Conservation (phyloP, 345 rosid genomes). For the Chamaenerion angustifolium region DNA sequence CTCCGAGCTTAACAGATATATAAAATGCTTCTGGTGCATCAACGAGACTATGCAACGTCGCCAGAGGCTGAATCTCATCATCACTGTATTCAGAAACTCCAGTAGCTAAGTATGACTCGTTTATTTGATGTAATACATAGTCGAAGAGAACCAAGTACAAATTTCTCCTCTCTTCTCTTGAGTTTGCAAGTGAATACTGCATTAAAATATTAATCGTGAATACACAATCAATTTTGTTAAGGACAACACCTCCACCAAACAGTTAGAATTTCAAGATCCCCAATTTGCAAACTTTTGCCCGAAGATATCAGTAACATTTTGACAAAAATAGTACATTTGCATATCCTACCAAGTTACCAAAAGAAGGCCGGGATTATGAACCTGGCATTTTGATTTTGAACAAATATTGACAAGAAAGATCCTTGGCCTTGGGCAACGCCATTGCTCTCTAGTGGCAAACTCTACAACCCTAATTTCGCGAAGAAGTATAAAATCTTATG, state of each 20-base stretch:
- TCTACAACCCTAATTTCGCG: too few species aligned
- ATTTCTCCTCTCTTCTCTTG: slow-evolving; percentile 84
- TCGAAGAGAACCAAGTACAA: slow-evolving; percentile 79
- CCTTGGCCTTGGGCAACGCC: too few species aligned
- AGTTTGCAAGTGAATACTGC: slow-evolving; percentile 85
- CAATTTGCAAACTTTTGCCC: too few species aligned
- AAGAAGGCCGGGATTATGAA: too few species aligned
- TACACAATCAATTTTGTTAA: neutral
- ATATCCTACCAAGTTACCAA: too few species aligned
- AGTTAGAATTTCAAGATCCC: neutral
- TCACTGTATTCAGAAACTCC: slow-evolving; percentile 76
- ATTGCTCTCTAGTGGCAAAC: too few species aligned
- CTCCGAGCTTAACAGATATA: slow-evolving; percentile 88
- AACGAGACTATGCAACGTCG: slow-evolving; percentile 63
- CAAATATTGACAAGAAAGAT: too few species aligned
- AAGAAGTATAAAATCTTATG: too few species aligned
- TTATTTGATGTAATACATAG: slow-evolving; percentile 73
- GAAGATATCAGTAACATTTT: too few species aligned
- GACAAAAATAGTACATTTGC: too few species aligned
- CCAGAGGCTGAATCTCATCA: slow-evolving; percentile 82
- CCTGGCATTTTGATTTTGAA: too few species aligned
- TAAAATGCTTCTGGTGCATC: slow-evolving; percentile 95
- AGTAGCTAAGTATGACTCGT: slow-evolving; percentile 55
- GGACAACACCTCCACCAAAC: neutral
- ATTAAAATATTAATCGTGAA: slow-evolving; percentile 7